Evolutionary conservation across 2,329 filamentous ascomycete genomes (phyloP).

Genomic region (Cladophialophora exuberans): DNA sequence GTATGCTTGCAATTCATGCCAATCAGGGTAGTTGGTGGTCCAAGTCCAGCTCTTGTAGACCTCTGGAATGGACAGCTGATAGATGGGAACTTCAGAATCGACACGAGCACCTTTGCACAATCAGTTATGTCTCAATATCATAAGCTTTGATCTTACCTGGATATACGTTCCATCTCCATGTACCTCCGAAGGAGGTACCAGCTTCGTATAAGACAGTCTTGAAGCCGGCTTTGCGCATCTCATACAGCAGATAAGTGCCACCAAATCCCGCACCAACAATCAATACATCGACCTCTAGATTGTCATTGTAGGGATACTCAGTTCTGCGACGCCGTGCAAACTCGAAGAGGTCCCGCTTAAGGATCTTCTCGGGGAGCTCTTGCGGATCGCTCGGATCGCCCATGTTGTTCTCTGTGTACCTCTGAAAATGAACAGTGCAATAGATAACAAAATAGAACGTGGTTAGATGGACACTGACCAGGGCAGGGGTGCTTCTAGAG

Average conservation of each 20-base stretch:
- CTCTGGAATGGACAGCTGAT: slow-evolving; percentile 52
- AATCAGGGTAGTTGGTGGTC: slow-evolving; percentile 40
- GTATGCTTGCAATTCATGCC: slow-evolving; percentile 49
- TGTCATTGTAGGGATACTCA: slow-evolving; percentile 27
- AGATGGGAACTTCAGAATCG: slow-evolving; percentile 52
- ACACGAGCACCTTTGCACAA: slow-evolving; percentile 47
- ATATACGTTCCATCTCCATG: slow-evolving; percentile 45
- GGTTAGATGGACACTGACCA: not conserved
- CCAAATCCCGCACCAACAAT: slow-evolving; percentile 39
- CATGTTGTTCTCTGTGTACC: slow-evolving; percentile 9
- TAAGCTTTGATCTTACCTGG: slow-evolving; percentile 30
- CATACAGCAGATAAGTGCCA: slow-evolving; percentile 57
- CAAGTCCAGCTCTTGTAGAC: slow-evolving; percentile 44
- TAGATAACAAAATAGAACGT: not conserved
- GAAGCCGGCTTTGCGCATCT: slow-evolving; percentile 55
- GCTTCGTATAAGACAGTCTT: slow-evolving; percentile 58
- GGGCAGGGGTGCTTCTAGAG: too few species aligned
- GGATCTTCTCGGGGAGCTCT: slow-evolving; percentile 22
- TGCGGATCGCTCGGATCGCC: slow-evolving; percentile 25
- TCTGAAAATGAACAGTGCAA: not conserved
- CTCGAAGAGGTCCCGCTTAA: slow-evolving; percentile 26
- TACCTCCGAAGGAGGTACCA: slow-evolving; percentile 47
- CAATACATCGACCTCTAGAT: slow-evolving; percentile 35
- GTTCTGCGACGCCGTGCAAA: slow-evolving; percentile 23
- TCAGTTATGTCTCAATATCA: not conserved